Percentiles rank a stretch among this genome's conserved stretches.
phyloP scores from a whole-genome alignment of 2,329 filamentous ascomycete genomes.

The Beauveria pseudobassiana region DNA sequence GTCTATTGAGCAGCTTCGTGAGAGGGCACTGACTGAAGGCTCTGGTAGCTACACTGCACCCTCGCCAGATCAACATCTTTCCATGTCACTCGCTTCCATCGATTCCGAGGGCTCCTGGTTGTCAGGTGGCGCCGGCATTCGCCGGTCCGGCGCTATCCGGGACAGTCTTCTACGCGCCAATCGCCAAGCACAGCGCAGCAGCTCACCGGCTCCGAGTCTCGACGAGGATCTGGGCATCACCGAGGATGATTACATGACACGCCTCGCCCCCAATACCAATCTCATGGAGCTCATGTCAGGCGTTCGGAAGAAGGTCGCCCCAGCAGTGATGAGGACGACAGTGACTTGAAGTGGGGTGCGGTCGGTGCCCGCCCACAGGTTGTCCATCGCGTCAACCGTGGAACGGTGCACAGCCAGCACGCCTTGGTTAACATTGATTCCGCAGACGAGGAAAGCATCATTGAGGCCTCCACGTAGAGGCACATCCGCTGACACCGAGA shows the following conservation, averaged over 20 bases:
- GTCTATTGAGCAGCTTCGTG: slow-evolving; percentile 25
- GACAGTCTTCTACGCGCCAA: slow-evolving; percentile 29
- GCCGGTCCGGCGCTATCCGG: slow-evolving; percentile 39
- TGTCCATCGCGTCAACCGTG: slow-evolving; percentile 43
- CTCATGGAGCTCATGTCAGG: slow-evolving; percentile 25
- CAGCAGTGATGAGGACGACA: slow-evolving; percentile 53
- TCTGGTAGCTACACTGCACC: slow-evolving; percentile 16
- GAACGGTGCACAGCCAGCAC: slow-evolving; percentile 45
- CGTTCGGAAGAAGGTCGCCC: slow-evolving; percentile 44
- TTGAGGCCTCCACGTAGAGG: neutral
- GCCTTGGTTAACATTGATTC: slow-evolving; percentile 39
- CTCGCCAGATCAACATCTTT: slow-evolving; percentile 58
- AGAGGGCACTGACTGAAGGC: neutral
- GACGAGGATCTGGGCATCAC: slow-evolving; percentile 56
- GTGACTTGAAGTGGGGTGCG: slow-evolving; percentile 44
- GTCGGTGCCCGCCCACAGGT: slow-evolving; percentile 44
- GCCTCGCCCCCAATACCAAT: slow-evolving; percentile 23
- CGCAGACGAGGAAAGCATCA: slow-evolving; percentile 22
- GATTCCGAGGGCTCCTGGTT: slow-evolving; percentile 97
- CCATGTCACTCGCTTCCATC: slow-evolving; percentile 85
- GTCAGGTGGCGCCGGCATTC: slow-evolving; percentile 59
- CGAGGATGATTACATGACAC: slow-evolving; percentile 70
- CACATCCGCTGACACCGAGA: neutral
- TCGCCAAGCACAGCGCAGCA: slow-evolving; percentile 23
- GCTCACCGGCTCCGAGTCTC: slow-evolving; percentile 35